These are phyloP conservation scores for Lasiosphaeriaceae sp. DNA, from an alignment of 495 filamentous ascomycete species.

Conservation along the genomic window DNA sequence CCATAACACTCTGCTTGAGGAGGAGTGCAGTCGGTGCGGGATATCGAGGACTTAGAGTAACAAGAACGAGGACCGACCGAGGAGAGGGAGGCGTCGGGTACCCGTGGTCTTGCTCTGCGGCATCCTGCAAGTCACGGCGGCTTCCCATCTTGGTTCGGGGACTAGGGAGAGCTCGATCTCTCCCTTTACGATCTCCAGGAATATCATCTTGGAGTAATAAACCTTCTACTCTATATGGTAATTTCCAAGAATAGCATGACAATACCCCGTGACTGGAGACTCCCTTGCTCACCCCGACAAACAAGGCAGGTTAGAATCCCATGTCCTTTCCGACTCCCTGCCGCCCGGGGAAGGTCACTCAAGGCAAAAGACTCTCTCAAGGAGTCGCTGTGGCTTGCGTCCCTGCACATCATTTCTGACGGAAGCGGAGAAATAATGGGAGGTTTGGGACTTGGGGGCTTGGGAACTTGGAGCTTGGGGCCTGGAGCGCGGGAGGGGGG, in stretches of 20 bases:
- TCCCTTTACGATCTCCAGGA: slow-evolving; percentile 12
- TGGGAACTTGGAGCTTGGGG: neutral
- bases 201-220: slow-evolving; percentile 5
- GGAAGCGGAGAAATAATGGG: neutral
- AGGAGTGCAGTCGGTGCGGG: too few relatives aligned
- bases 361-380: neutral
- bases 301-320: slow-evolving; percentile 1
- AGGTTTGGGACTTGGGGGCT: neutral
- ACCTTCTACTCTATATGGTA: too few relatives aligned
- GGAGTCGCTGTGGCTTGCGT: neutral
- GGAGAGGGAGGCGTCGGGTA: neutral
- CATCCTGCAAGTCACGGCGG: slow-evolving; percentile 7
- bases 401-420: neutral
- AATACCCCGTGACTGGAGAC: slow-evolving; percentile 1
- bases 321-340: slow-evolving; percentile 5
- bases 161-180: slow-evolving; percentile 2
- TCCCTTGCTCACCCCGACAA: neutral
- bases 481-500: too few relatives aligned
- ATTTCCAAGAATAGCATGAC: neutral
- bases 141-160: slow-evolving; percentile 12
- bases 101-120: slow-evolving; percentile 1
- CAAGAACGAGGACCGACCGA: neutral
- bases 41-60: neutral
- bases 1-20: too few relatives aligned
- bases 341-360: neutral